Conservation (phyloP, 768 basidiomycete genomes). For the Naematelia aurantialba region DNA sequence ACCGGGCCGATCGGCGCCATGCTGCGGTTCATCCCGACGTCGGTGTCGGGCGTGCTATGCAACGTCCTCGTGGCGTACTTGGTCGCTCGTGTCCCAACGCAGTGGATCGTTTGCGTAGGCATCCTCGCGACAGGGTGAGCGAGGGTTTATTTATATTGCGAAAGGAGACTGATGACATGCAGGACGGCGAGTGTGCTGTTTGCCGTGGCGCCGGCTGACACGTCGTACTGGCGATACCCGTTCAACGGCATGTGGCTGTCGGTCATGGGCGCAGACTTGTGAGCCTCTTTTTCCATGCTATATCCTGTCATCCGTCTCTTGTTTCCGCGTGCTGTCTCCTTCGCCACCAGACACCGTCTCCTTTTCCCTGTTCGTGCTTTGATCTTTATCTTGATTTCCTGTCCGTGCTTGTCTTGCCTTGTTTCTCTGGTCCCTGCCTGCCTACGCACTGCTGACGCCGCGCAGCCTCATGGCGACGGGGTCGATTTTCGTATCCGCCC, state of each 20-base stretch:
- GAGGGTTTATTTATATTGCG: background rate
- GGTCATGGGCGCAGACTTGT: conserved; percentile 9
- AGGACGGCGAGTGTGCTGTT: conserved; percentile 6
- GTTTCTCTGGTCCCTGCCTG: too few relatives aligned
- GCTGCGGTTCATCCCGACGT: conserved; percentile 35
- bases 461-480: conserved; percentile 43
- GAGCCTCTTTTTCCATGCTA: background rate
- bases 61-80: conserved; percentile 46
- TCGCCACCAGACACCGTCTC: too few relatives aligned
- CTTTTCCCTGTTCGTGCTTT: too few relatives aligned
- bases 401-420: background rate
- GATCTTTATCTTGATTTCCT: background rate
- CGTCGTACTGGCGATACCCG: conserved; percentile 3
- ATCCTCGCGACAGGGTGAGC: conserved; percentile 44
- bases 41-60: conserved; percentile 36
- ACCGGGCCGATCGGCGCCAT: conserved; percentile 23
- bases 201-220: conserved; percentile 1
- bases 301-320: too few relatives aligned
- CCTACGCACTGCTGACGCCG: conserved; percentile 4
- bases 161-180: background rate
- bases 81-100: conserved; percentile 38
- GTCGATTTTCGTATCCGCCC: conserved; percentile 37
- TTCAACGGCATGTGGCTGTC: conserved; percentile 10
- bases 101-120: conserved; percentile 43
- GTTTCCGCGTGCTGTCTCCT: too few relatives aligned